These are phyloP conservation scores for Candida frijolesensis DNA, from an alignment of 1,139 yeast genomes.

Conservation along the genomic window DNA sequence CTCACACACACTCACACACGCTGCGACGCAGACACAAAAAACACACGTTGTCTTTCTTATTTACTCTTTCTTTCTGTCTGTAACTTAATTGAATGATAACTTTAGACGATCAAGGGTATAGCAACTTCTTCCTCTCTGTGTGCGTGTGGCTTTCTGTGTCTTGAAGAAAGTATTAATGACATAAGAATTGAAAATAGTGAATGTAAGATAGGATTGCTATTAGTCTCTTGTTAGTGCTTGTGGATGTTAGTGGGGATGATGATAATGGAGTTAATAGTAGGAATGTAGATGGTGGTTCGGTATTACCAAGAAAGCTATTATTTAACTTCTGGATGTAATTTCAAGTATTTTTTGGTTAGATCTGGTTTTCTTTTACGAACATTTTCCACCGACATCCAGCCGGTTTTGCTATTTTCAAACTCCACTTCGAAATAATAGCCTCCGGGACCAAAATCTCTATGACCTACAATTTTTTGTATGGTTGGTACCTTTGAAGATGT, in stretches of 20 bases:
- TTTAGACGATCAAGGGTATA: too few relatives aligned
- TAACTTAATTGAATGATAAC: too few relatives aligned
- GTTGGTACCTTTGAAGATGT: constrained; percentile 2
- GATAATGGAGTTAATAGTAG: neutral
- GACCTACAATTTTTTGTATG: constrained; percentile 4
- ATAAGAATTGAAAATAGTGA: neutral
- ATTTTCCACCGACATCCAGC: constrained; percentile 7
- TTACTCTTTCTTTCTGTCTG: too few relatives aligned
- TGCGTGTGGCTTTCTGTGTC: neutral
- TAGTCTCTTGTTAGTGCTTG: neutral
- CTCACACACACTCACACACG: too few relatives aligned
- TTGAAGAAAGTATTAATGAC: neutral
- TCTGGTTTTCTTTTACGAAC: constrained; percentile 6
- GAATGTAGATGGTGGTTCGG: too few relatives aligned
- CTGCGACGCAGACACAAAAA: neutral
- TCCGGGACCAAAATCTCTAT: constrained; percentile 8
- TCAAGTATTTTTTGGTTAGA: constrained; percentile 4
- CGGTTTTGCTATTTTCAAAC: constrained; percentile 6
- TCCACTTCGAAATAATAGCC: constrained; percentile 8
- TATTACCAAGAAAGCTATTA: too few relatives aligned
- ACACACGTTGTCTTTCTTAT: neutral
- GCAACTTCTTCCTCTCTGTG: neutral
- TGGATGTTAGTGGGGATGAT: neutral
- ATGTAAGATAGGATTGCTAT: neutral
- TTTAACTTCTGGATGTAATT: constrained; percentile 6